Conservation (phyloP, 2,329 filamentous ascomycete species). For the Didymella glomerata region DNA sequence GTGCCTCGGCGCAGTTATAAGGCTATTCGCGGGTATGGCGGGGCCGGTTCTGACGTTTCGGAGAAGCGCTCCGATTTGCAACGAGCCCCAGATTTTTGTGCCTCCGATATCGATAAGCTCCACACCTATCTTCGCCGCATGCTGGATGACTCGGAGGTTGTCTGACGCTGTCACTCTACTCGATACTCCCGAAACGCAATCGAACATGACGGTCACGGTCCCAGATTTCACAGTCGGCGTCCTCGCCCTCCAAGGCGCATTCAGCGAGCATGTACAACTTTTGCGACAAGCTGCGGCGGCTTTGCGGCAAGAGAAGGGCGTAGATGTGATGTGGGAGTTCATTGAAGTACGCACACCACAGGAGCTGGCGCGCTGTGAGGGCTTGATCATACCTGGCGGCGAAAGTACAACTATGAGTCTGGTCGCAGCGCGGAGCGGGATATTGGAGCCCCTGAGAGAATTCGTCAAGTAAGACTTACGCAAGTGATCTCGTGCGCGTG, state of each 20-base stretch:
- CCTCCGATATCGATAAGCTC: constrained; percentile 15
- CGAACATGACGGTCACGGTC: constrained; percentile 38
- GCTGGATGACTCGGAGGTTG: constrained; percentile 14
- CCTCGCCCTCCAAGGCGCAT: constrained; percentile 87
- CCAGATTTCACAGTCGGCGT: constrained; percentile 65
- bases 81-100: constrained; percentile 16
- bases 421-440: constrained; percentile 79
- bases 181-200: not conserved
- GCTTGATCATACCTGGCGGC: constrained; percentile 88
- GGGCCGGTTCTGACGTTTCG: constrained; percentile 20
- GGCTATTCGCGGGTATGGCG: constrained; percentile 32
- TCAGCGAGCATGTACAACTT: constrained; percentile 84
- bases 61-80: constrained; percentile 12
- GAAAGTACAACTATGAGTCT: constrained; percentile 95
- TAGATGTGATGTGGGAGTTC: constrained; percentile 64
- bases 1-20: constrained; percentile 5
- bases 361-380: constrained; percentile 78
- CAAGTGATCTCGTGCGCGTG: not conserved
- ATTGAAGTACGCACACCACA: constrained; percentile 79
- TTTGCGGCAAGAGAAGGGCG: constrained; percentile 46
- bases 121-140: constrained; percentile 13
- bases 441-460: constrained; percentile 83
- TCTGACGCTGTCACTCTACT: not conserved
- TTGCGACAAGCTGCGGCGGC: constrained; percentile 72
- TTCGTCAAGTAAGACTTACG: constrained; percentile 84